Evolutionary conservation across 2,329 filamentous ascomycete genomes (phyloP).

Genomic region (Epichloe brachyelytri): DNA sequence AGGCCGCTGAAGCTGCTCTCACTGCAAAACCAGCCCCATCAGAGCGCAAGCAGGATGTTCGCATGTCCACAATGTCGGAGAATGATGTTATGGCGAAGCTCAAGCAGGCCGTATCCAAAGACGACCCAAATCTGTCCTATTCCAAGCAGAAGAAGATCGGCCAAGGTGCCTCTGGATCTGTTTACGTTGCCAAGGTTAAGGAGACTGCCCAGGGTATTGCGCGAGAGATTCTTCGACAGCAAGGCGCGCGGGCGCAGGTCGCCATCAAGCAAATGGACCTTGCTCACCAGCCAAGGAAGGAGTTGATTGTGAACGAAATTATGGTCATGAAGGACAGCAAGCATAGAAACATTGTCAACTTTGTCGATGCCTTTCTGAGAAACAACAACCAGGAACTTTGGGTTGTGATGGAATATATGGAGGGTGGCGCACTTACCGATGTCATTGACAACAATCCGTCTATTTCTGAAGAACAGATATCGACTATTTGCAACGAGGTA

Average conservation of each 20-base stretch:
- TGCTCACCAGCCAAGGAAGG: constrained; percentile 90
- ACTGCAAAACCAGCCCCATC: constrained; percentile 64
- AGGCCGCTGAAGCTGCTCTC: constrained; percentile 79
- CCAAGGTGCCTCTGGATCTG: constrained; percentile 92
- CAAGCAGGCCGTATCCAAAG: constrained; percentile 87
- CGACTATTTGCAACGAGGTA: constrained; percentile 93
- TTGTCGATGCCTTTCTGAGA: constrained; percentile 89
- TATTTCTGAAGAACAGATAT: constrained; percentile 94
- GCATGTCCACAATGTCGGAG: constrained; percentile 98
- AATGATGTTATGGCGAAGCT: constrained; percentile 94
- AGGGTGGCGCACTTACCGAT: constrained; percentile 92
- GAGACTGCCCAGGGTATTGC: constrained; percentile 80
- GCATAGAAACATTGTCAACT: constrained; percentile 98
- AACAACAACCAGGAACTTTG: constrained; percentile 94
- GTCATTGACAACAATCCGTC: constrained; percentile 95
- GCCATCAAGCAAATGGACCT: constrained; percentile 99
- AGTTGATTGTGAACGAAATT: constrained; percentile 98
- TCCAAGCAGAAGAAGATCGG: constrained; percentile 99
- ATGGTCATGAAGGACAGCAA: constrained; percentile 99
- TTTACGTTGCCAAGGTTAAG: constrained; percentile 94
- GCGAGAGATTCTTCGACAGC: constrained; percentile 61
- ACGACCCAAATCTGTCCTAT: constrained; percentile 88
- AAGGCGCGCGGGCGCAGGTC: constrained; percentile 75
- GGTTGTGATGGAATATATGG: constrained; percentile 99
- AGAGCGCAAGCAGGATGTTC: constrained; percentile 78